phyloP scores from a whole-genome alignment of 106 monocot genomes.

The Xerophyta viscosa region DNA sequence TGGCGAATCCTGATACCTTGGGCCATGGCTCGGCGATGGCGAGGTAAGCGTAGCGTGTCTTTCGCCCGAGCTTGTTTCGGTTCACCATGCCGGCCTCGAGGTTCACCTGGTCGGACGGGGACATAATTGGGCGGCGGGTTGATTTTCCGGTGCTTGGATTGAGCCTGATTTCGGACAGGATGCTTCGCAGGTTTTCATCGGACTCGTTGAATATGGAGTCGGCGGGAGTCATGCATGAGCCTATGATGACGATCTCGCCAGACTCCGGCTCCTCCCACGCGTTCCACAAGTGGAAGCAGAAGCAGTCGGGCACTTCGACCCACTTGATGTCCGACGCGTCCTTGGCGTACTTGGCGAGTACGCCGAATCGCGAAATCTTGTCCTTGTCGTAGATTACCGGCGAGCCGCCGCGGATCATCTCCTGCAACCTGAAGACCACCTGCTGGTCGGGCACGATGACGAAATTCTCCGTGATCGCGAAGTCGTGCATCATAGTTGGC shows the following conservation, averaged over 20 bases:
- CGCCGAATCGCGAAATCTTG: slow-evolving; percentile 46
- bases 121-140: slow-evolving; percentile 31
- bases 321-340: slow-evolving; percentile 35
- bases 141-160: slow-evolving; percentile 44
- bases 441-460: slow-evolving; percentile 80
- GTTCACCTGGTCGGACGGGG: slow-evolving; percentile 29
- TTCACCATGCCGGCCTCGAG: slow-evolving; percentile 62
- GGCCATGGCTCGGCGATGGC: slow-evolving; percentile 69
- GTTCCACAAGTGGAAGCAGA: slow-evolving; percentile 85
- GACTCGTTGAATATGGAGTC: slow-evolving; percentile 64
- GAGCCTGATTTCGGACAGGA: slow-evolving; percentile 68
- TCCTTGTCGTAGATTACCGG: slow-evolving; percentile 45
- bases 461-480: slow-evolving; percentile 76
- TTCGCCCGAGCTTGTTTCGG: slow-evolving; percentile 31
- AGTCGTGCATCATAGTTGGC: slow-evolving; percentile 87
- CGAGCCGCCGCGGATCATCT: slow-evolving; percentile 52
- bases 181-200: slow-evolving; percentile 41
- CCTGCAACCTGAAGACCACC: slow-evolving; percentile 58
- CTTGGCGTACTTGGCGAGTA: slow-evolving; percentile 33
- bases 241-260: slow-evolving; percentile 49
- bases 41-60: slow-evolving; percentile 47
- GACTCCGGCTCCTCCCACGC: slow-evolving; percentile 65
- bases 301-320: slow-evolving; percentile 71
- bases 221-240: slow-evolving; percentile 75
- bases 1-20: slow-evolving; percentile 52